These are phyloP conservation scores for Dipteronia dyeriana DNA, from an alignment of 345 rosid genomes.

Conservation along the genomic window DNA sequence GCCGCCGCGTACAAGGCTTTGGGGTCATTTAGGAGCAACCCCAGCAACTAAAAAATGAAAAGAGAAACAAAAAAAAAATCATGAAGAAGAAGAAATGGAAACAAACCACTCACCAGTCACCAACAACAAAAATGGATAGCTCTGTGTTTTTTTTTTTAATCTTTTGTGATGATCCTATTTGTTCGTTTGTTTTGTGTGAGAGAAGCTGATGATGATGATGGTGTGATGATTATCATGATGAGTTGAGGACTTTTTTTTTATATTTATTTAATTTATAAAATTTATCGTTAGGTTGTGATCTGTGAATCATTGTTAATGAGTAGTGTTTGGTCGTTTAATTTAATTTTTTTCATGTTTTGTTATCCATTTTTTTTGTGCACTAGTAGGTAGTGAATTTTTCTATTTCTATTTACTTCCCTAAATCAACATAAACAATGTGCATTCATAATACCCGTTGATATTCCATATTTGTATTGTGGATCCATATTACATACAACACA, in stretches of 20 bases:
- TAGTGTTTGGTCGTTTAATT: constrained; percentile 17
- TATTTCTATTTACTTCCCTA: no score
- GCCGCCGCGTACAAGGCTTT: constrained; percentile 64
- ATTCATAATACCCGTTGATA: no score
- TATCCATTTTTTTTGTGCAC: no score
- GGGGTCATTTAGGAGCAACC: constrained; percentile 72
- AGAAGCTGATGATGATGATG: background rate
- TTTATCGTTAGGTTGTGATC: constrained; percentile 22
- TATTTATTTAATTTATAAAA: background rate
- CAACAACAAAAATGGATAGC: no score
- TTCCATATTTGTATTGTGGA: no score
- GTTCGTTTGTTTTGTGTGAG: constrained; percentile 31
- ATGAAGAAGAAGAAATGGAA: background rate
- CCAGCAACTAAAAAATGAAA: constrained; percentile 37
- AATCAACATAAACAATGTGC: no score
- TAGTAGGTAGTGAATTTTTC: no score
- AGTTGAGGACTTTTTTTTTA: background rate
- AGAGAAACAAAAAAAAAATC: background rate
- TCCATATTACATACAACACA: no score
- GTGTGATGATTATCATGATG: constrained; percentile 15
- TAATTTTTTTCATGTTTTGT: background rate
- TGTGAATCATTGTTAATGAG: constrained; percentile 31
- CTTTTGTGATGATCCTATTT: constrained; percentile 2
- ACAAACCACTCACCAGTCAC: background rate
- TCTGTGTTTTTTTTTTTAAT: background rate